These are phyloP conservation scores for Parsonsia alboflavescens DNA, from an alignment of 257 asterid species.

Conservation along the genomic window DNA sequence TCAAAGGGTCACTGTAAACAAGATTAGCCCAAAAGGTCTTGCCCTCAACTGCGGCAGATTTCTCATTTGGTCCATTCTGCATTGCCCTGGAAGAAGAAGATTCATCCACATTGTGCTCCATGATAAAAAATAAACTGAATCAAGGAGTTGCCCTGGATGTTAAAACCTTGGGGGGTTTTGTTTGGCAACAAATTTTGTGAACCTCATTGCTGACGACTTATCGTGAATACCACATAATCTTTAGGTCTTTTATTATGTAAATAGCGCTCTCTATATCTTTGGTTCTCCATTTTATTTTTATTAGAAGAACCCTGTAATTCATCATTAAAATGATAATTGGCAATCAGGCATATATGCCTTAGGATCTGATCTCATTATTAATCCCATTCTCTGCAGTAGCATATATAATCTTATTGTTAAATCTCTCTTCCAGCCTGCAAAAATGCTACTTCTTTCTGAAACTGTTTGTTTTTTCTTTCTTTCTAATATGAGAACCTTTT, in stretches of 20 bases:
- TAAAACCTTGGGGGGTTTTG: background rate
- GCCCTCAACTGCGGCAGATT: background rate
- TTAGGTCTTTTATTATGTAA: constrained; percentile 13
- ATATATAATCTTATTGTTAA: background rate
- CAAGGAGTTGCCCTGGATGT: constrained; percentile 1
- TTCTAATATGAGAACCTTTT: too few species aligned
- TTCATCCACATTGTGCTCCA: background rate
- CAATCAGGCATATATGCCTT: background rate
- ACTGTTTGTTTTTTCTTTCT: background rate
- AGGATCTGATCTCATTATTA: background rate
- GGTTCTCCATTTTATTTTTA: constrained; percentile 10
- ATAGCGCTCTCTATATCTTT: constrained; percentile 2
- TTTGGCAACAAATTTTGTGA: constrained; percentile 21
- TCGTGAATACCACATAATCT: constrained; percentile 1
- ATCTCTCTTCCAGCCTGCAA: background rate
- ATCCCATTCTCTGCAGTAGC: background rate
- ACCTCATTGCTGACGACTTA: constrained; percentile 1
- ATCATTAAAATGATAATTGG: constrained; percentile 7
- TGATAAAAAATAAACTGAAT: background rate
- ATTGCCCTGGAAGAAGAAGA: background rate
- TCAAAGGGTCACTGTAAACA: background rate
- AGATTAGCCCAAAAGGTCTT: background rate
- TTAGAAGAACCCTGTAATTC: constrained; percentile 9
- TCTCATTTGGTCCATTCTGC: background rate
- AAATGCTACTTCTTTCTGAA: background rate